Evolutionary conservation across 2,329 filamentous ascomycete species (phyloP).

Genomic region (Fusarium pilosicola): DNA sequence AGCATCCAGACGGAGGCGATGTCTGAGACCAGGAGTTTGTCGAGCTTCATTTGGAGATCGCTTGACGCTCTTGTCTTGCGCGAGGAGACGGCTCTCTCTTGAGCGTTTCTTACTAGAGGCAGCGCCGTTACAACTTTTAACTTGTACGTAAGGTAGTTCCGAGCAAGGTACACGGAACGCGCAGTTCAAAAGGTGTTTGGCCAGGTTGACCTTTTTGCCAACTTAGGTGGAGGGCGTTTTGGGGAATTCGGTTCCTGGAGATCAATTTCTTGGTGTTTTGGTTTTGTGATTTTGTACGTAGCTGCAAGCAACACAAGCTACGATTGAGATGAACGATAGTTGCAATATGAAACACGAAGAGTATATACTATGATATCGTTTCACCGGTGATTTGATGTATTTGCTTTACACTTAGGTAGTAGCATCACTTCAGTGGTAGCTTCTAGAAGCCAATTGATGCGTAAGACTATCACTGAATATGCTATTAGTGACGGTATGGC

Average conservation of each 20-base stretch:
- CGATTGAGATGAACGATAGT: slow-evolving; percentile 39
- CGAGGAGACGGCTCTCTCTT: slow-evolving; percentile 13
- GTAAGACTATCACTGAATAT: neutral
- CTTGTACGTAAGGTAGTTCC: slow-evolving; percentile 53
- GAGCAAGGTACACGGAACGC: slow-evolving; percentile 50
- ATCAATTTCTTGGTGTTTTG: slow-evolving; percentile 46
- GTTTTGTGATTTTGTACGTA: slow-evolving; percentile 34
- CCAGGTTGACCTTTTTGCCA: slow-evolving; percentile 41
- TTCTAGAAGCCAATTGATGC: neutral
- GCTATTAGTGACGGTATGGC: no score
- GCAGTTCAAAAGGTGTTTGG: slow-evolving; percentile 60
- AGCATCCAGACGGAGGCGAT: slow-evolving; percentile 32
- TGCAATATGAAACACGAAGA: slow-evolving; percentile 34
- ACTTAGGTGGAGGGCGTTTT: slow-evolving; percentile 43
- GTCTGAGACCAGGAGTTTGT: slow-evolving; percentile 34
- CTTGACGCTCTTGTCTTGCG: slow-evolving; percentile 26
- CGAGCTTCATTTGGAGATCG: slow-evolving; percentile 10
- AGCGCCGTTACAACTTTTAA: slow-evolving; percentile 31
- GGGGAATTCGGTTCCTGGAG: slow-evolving; percentile 38
- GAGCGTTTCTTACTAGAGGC: slow-evolving; percentile 15
- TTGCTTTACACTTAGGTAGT: neutral
- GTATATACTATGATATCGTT: neutral
- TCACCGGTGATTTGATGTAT: neutral
- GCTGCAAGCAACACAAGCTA: slow-evolving; percentile 46
- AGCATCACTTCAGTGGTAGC: neutral